Evolutionary conservation across 106 monocot genomes (phyloP).

Genomic region (Acanthochlamys bracteata): DNA sequence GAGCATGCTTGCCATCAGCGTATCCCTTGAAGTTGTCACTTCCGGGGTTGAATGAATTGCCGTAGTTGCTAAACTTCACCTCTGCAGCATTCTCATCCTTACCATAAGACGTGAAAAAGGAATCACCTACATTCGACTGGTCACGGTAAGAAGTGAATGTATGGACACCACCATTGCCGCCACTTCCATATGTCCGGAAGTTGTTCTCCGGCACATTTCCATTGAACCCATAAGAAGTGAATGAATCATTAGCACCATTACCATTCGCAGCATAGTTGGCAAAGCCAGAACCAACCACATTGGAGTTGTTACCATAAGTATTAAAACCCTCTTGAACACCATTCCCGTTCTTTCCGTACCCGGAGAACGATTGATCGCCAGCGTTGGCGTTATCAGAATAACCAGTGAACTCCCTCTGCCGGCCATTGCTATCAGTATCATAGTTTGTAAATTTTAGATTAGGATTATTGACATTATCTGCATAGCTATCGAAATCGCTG

Average conservation of each 20-base stretch:
- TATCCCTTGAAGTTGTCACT: constrained; percentile 62
- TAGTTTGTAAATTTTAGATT: constrained; percentile 70
- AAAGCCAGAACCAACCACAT: constrained; percentile 57
- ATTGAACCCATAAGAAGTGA: constrained; percentile 36
- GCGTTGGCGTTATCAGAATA: constrained; percentile 68
- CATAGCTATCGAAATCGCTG: constrained; percentile 48
- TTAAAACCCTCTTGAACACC: constrained; percentile 26
- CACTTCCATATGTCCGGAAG: constrained; percentile 33
- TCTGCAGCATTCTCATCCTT: constrained; percentile 30
- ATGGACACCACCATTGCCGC: constrained; percentile 27
- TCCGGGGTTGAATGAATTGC: constrained; percentile 67
- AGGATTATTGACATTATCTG: constrained; percentile 37
- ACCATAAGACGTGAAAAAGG: constrained; percentile 65
- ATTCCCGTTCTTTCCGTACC: constrained; percentile 61
- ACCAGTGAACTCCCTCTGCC: constrained; percentile 23
- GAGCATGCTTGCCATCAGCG: constrained; percentile 18
- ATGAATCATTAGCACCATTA: constrained; percentile 35
- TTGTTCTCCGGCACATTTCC: constrained; percentile 59
- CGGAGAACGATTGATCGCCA: constrained; percentile 63
- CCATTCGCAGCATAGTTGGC: constrained; percentile 39
- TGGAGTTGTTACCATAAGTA: constrained; percentile 57
- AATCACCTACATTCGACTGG: constrained; percentile 80
- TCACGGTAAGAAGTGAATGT: constrained; percentile 64
- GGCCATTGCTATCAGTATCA: constrained; percentile 36
- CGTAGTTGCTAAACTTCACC: constrained; percentile 57